These are phyloP conservation scores for Lactarius tabidus DNA, from an alignment of 768 basidiomycete species.

Conservation along the genomic window DNA sequence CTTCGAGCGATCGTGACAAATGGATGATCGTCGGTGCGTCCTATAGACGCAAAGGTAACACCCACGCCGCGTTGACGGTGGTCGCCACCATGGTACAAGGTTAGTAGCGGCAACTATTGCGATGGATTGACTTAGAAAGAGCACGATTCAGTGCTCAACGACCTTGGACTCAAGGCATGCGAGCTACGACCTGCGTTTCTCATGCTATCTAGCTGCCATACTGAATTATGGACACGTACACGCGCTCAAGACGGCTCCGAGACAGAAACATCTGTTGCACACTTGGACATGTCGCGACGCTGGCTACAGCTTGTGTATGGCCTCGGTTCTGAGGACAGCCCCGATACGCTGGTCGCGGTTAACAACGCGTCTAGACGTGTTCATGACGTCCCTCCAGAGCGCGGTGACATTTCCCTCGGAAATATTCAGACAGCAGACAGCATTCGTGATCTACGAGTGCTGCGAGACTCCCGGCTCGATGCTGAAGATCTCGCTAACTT, in stretches of 20 bases:
- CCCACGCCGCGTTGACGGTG: slow-evolving; percentile 43
- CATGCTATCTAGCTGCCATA: slow-evolving; percentile 52
- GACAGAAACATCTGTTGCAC: slow-evolving; percentile 33
- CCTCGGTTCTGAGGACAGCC: background rate
- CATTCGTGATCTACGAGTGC: slow-evolving; percentile 38
- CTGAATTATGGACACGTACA: slow-evolving; percentile 40
- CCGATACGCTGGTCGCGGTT: slow-evolving; percentile 4
- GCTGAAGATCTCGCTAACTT: slow-evolving; percentile 32
- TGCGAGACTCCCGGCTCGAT: slow-evolving; percentile 38
- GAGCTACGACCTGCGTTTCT: slow-evolving; percentile 49
- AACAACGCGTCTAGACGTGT: background rate
- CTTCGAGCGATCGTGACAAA: slow-evolving; percentile 45
- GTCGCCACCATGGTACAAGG: slow-evolving; percentile 47
- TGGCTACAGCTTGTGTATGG: slow-evolving; percentile 53
- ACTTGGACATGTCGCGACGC: slow-evolving; percentile 39
- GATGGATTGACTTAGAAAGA: background rate
- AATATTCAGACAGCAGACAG: slow-evolving; percentile 21
- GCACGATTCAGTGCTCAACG: slow-evolving; percentile 38
- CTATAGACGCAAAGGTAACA: slow-evolving; percentile 49
- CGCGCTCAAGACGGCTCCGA: slow-evolving; percentile 27
- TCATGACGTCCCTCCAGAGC: background rate
- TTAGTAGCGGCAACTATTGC: slow-evolving; percentile 25
- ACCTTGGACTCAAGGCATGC: slow-evolving; percentile 35
- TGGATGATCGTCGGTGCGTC: slow-evolving; percentile 55
- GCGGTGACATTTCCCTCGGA: background rate